Conservation (phyloP, 768 basidiomycete genomes). For the Boletellus emodensis region DNA sequence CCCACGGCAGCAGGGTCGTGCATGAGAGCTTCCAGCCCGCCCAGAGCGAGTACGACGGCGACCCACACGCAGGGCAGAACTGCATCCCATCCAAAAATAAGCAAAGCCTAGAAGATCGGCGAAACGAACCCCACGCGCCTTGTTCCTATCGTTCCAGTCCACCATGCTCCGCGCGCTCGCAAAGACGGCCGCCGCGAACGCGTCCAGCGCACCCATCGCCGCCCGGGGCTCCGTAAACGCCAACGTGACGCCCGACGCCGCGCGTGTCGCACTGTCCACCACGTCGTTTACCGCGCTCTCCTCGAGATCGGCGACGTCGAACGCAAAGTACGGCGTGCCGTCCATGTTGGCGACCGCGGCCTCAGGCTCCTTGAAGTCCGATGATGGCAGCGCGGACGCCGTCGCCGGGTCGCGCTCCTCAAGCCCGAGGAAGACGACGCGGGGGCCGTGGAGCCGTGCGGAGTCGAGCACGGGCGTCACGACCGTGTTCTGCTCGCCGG, state of each 20-base stretch:
- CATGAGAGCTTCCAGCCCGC: slow-evolving; percentile 95
- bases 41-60: slow-evolving; percentile 80
- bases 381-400: slow-evolving; percentile 55
- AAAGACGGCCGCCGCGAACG: slow-evolving; percentile 70
- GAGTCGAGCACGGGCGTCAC: slow-evolving; percentile 43
- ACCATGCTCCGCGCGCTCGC: slow-evolving; percentile 76
- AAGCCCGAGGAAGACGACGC: slow-evolving; percentile 77
- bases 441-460: slow-evolving; percentile 54
- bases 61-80: slow-evolving; percentile 91
- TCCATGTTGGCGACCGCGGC: slow-evolving; percentile 54
- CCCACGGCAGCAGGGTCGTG: slow-evolving; percentile 70
- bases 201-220: slow-evolving; percentile 52
- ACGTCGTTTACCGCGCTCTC: slow-evolving; percentile 41
- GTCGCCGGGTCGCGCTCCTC: slow-evolving; percentile 50
- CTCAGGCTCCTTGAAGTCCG: slow-evolving; percentile 58
- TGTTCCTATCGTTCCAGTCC: slow-evolving; percentile 93
- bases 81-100: slow-evolving; percentile 24
- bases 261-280: slow-evolving; percentile 35
- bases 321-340: slow-evolving; percentile 82
- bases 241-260: slow-evolving; percentile 38
- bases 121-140: slow-evolving; percentile 37
- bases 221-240: slow-evolving; percentile 66
- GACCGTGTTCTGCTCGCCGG: slow-evolving; percentile 27
- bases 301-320: slow-evolving; percentile 63
- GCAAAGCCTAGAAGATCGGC: neutral